phyloP scores from a whole-genome alignment of 2,329 filamentous ascomycete species.

The Diatrype stigma region DNA sequence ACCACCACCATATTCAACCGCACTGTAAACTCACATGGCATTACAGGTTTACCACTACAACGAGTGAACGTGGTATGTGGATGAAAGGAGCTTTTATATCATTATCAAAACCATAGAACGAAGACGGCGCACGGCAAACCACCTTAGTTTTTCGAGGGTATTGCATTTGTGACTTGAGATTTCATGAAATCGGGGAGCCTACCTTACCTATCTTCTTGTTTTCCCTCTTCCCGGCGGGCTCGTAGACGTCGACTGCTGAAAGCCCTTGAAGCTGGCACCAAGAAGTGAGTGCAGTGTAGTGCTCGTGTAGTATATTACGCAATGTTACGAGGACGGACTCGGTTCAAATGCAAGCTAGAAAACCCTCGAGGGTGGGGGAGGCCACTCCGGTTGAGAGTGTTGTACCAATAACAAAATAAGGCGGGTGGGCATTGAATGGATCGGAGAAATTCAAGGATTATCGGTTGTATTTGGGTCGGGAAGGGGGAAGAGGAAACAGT shows the following conservation, averaged over 20 bases:
- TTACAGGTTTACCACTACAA: constrained; percentile 82
- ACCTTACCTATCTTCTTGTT: too few relatives aligned
- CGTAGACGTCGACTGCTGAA: background rate
- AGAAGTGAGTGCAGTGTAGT: too few relatives aligned
- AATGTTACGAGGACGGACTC: background rate
- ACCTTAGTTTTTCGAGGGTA: background rate
- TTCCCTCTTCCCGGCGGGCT: background rate
- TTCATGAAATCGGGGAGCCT: too few relatives aligned
- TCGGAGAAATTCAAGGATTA: background rate
- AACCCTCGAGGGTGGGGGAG: background rate
- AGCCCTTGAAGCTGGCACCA: background rate
- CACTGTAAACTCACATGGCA: constrained; percentile 8
- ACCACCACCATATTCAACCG: background rate
- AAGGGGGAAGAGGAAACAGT: background rate
- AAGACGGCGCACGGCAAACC: background rate
- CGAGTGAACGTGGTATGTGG: constrained; percentile 50
- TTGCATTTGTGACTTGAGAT: background rate
- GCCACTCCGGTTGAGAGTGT: background rate
- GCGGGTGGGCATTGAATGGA: background rate
- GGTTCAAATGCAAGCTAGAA: background rate
- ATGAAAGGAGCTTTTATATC: background rate
- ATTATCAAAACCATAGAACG: background rate
- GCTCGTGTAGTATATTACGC: background rate
- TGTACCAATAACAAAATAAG: background rate
- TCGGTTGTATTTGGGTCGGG: background rate